phyloP scores from a whole-genome alignment of 345 rosid genomes.

The Bruguiera parviflora region DNA sequence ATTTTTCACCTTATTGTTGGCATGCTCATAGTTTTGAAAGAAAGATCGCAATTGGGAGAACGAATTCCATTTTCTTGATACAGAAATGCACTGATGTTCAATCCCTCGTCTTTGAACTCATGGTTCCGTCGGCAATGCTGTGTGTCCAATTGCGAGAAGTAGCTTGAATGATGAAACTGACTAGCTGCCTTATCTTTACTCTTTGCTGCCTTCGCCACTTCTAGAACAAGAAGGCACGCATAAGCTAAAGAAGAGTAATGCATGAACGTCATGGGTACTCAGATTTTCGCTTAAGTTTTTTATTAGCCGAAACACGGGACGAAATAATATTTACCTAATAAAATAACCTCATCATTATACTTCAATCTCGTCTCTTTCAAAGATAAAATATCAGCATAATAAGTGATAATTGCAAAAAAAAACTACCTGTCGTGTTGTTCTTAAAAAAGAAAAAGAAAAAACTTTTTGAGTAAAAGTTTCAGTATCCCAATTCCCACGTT shows the following conservation, averaged over 20 bases:
- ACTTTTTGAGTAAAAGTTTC: no score
- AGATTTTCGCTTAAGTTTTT: no score
- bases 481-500: no score
- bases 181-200: slow-evolving; percentile 5
- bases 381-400: no score
- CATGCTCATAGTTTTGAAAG: slow-evolving; percentile 2
- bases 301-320: no score
- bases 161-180: not conserved
- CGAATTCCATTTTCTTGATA: slow-evolving; percentile 9
- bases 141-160: slow-evolving; percentile 1
- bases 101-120: slow-evolving; percentile 4
- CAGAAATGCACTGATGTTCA: not conserved
- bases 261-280: no score
- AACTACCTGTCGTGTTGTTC: no score
- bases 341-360: no score
- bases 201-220: slow-evolving; percentile 28
- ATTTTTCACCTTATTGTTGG: slow-evolving; percentile 15
- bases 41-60: slow-evolving; percentile 1
- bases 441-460: no score
- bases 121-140: slow-evolving; percentile 16
- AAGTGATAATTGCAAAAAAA: no score
- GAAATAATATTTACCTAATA: no score
- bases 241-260: not conserved
- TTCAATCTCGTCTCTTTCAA: no score
- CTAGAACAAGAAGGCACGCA: slow-evolving; percentile 20